Percentiles rank a stretch among this genome's conserved stretches.
Evolutionary conservation across 495 filamentous ascomycete species (phyloP).

Genomic region (Aspergillus cavernicola): DNA sequence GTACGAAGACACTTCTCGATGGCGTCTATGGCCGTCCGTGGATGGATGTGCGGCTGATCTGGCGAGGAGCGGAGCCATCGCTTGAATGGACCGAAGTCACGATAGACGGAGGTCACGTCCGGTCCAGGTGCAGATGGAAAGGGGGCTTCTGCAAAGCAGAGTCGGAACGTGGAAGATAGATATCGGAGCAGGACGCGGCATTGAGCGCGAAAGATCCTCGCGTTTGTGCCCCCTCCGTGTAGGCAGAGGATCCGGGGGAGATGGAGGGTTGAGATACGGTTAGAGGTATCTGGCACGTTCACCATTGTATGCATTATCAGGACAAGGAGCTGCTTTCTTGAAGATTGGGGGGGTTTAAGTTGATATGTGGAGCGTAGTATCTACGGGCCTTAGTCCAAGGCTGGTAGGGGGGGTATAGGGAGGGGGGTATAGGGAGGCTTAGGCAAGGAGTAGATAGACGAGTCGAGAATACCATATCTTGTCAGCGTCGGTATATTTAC

Average conservation of each 20-base stretch:
- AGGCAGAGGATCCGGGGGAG: slow-evolving; percentile 65
- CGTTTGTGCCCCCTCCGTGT: slow-evolving; percentile 64
- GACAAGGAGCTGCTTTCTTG: too few relatives aligned
- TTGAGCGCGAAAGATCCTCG: slow-evolving; percentile 56
- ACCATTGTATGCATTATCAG: too few relatives aligned
- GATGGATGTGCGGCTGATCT: neutral
- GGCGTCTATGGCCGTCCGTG: neutral
- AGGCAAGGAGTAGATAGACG: too few relatives aligned
- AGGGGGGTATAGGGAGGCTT: too few relatives aligned
- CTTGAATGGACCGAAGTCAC: slow-evolving; percentile 51
- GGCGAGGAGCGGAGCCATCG: slow-evolving; percentile 48
- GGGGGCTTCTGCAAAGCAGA: slow-evolving; percentile 60
- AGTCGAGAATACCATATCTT: too few relatives aligned
- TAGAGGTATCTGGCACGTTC: too few relatives aligned
- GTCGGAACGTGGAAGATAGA: slow-evolving; percentile 50
- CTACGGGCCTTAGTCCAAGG: too few relatives aligned
- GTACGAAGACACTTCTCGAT: neutral
- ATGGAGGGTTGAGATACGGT: too few relatives aligned
- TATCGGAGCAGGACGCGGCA: slow-evolving; percentile 46
- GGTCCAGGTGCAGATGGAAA: slow-evolving; percentile 41
- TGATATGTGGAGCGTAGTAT: too few relatives aligned
- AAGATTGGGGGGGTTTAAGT: too few relatives aligned
- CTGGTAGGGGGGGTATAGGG: too few relatives aligned
- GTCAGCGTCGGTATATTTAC: too few relatives aligned
- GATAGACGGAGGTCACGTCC: slow-evolving; percentile 51